Evolutionary conservation across 441 rosid species (phyloP), one percentile per base, ranked within the genome.

Genomic region (Mallotus japonicus): DNA sequence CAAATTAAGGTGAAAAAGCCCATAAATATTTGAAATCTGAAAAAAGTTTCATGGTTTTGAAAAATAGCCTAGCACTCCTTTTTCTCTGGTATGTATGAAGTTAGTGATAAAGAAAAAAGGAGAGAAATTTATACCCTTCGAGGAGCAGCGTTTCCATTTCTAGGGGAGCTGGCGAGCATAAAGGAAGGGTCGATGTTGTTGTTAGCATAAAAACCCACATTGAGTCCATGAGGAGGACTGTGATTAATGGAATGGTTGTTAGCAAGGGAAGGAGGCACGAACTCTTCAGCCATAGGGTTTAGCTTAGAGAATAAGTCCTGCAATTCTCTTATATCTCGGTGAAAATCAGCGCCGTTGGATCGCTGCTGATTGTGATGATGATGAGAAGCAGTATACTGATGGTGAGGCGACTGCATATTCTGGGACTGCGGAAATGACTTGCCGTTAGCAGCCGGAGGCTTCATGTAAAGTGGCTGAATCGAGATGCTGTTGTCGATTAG

Each of bases 201-300:
- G 77, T 75, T 74, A 69, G 82, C 24, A 70, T 79, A 80, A 79
- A 85, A 79, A 12, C 87, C 83, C 61, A 82, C 85, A 32, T 24
- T 72, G 55, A 77, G 69, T 24, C 77, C 74, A 75, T 61, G 62
- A 47, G 49, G 51, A 50, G 8, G 8, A 19, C 2, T 15, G 12
- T 37, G 57, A 6, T 67, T 83, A 51, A 3, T 56, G 28, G 14
- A 1, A 15, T 74, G 71, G 60, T 66, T 84, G 63, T 64, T 70
- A 73, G 81, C 79, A 40, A 82, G 84, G 0, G 98, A 89, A 62
- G 89, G 91, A 76, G 97, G 97, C 61, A 93, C 96, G 73, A 91
- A 93, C 84, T 90, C 98, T 78, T 85, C 83, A 32, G 96, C 98
- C 94, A 89, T 85, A 64, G 97, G 98, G 64, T 93, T 93, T 16